Base-by-base conservation (phyloP, 2,329 filamentous ascomycete genomes). In the Neofusicoccum laricinum region DNA sequence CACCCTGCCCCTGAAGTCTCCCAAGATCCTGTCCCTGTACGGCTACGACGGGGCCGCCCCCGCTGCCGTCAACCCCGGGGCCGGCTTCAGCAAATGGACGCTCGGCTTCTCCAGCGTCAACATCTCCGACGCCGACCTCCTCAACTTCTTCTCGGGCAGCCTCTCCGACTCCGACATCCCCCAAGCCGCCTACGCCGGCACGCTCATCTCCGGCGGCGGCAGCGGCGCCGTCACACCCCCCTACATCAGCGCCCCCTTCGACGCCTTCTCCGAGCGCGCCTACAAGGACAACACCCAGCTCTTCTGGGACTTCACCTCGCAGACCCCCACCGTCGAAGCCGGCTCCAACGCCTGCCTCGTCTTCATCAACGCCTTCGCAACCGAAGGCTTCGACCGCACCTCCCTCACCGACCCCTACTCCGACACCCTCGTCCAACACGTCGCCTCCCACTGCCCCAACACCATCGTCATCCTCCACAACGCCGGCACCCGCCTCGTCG, bases 131-230 rank as follows among this genome's bases (percentile, higher is more conserved):
- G 8, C 21, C 2, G 53, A 19, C 25, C 8, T 58, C 19, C 15
- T 32, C 4, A 19, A 38, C 15, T 36, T 45, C 40, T 58, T 58
- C 53, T 45, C 53, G 1, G 53, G 40, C 0, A 30, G 10, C 38
- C 38, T 58, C 15, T 17, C 53, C 3, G 53, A 58, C 25, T 14
- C 5, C 2, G 38, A 45, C 38, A 17, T 58, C 53, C 53, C 53
- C 1, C 40, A 43, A 45, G 53, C 53, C 5, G 53, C 53, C 14
- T 58, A 58, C 40, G 40, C 8, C 40, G 53, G 53, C 25, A 96
- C 92, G 0, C 81, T 97, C 2, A 92, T 85, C 3, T 90, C 89
- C 19, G 94, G 93, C 14, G 97, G 93, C 93, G 94, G 93, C 15
- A 95, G 91, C 3, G 93, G 93, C 1, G 88, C 92, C 0, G 92